Base-by-base conservation (phyloP, 805 yeast species). In the Candida xiaguanensis region DNA sequence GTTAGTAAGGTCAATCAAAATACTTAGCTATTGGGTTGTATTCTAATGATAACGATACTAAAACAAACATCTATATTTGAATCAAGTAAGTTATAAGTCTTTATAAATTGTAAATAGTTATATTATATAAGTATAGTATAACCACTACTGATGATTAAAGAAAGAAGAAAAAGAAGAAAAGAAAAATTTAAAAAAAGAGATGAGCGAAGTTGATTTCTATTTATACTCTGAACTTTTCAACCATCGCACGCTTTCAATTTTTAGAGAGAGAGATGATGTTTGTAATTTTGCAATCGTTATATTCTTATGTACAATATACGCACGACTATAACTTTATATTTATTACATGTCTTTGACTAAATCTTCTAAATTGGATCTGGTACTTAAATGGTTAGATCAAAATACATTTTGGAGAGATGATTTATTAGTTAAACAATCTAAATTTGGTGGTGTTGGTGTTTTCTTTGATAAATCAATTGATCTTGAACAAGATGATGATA, bases 111-210 rank as follows among this genome's bases (percentile, higher is more conserved):
- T 34, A 36, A 35, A 67, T 34, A 66, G 77, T 74, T 77, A 77
- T 78, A 79, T 76, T 62, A 55, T 76, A 65, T 61, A 66, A 78
- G 74, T 77, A 75, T 79, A 80, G 85, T 77, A 79, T 78, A 80
- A 78, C 85, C 85, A 77, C 86, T 80, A 80, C 86, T 78, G 83
- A 80, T 80, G 85, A 70, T 74, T 49, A 50, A 36, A 36, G 40
- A 37, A 18, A 19, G 22, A 29, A 32, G 14, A 30, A 37, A 37
- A 37, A 22, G 7, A 25, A 32, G 12, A 18, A 9, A n/a, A 19
- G 14, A 37, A 20, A 18, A 18, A 19, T 22, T 43, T 49, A 43
- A 55, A 53, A 53, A 55, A 50, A 15, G n/a, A n/a, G 22, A 20
- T 20, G 24, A 7, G 24, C 24, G n/a, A n/a, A n/a, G n/a, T n/a